phyloP scores from a whole-genome alignment of 257 asterid genomes.

The Primulina tabacum region DNA sequence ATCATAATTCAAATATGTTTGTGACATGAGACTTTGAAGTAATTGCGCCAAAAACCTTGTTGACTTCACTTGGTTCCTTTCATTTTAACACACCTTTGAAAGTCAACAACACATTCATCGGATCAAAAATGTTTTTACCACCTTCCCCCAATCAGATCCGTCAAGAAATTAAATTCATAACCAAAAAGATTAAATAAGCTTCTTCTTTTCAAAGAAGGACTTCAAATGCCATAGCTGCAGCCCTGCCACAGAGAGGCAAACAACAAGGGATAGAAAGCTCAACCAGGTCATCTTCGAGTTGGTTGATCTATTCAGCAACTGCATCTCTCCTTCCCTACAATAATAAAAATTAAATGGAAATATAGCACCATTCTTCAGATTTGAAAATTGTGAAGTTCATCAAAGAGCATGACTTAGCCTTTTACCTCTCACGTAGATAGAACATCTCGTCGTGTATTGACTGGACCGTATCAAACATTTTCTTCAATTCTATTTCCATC shows the following conservation, averaged over 20 bases:
- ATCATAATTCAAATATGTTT: too few relatives aligned
- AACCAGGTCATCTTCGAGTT: constrained; percentile 79
- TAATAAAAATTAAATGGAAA: neutral
- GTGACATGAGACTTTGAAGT: too few relatives aligned
- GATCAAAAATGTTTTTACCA: too few relatives aligned
- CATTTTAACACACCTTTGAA: too few relatives aligned
- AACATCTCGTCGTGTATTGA: constrained; percentile 89
- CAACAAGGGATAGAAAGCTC: constrained; percentile 57
- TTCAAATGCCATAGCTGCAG: constrained; percentile 88
- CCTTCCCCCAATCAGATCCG: too few relatives aligned
- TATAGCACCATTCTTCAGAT: neutral
- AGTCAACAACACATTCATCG: too few relatives aligned
- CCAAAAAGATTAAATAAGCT: constrained; percentile 58
- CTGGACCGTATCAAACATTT: constrained; percentile 75
- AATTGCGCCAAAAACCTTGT: too few relatives aligned
- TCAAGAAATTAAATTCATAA: too few relatives aligned
- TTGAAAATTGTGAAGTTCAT: neutral
- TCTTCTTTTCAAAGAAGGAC: constrained; percentile 92
- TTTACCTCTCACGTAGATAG: constrained; percentile 82
- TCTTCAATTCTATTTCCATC: constrained; percentile 92
- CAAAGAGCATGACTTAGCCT: neutral
- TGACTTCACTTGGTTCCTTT: too few relatives aligned
- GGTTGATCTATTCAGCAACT: constrained; percentile 64
- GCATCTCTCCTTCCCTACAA: constrained; percentile 91
- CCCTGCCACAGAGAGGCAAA: constrained; percentile 73